Conservation (phyloP, 2,329 filamentous ascomycete species). For the Colletotrichum trifolii region DNA sequence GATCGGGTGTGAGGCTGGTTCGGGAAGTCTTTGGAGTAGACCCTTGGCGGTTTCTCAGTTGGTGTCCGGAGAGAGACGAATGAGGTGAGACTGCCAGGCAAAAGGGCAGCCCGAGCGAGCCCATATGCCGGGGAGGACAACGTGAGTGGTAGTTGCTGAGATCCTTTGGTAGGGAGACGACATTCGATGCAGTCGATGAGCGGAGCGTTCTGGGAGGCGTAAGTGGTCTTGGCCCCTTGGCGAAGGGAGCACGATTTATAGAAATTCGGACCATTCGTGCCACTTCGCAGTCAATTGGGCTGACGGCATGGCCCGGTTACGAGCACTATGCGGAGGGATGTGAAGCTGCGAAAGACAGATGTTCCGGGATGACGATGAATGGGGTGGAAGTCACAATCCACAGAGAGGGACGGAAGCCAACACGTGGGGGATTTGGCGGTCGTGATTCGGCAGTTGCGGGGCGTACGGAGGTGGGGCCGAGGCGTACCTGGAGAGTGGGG, state of each 20-base stretch:
- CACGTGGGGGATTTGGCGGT: slow-evolving; percentile 29
- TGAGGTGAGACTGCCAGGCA: not conserved
- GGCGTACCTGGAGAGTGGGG: not conserved
- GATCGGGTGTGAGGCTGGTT: slow-evolving; percentile 18
- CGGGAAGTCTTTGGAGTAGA: slow-evolving; percentile 4
- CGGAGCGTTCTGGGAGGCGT: slow-evolving; percentile 10
- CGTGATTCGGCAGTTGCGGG: slow-evolving; percentile 30
- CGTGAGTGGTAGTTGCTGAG: not conserved
- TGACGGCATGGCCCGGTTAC: not conserved
- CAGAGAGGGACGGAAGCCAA: slow-evolving; percentile 18
- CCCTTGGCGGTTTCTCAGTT: not conserved
- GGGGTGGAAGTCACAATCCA: slow-evolving; percentile 19
- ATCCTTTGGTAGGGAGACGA: slow-evolving; percentile 2
- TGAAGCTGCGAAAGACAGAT: not conserved
- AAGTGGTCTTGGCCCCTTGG: slow-evolving; percentile 32
- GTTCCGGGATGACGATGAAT: not conserved
- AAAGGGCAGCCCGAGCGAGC: not conserved
- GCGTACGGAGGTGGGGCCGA: slow-evolving; percentile 20
- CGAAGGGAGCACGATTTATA: slow-evolving; percentile 30
- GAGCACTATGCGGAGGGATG: not conserved
- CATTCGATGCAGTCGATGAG: slow-evolving; percentile 22
- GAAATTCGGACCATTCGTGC: slow-evolving; percentile 13
- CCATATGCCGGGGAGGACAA: not conserved
- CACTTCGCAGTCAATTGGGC: not conserved
- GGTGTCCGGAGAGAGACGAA: slow-evolving; percentile 2